Percentiles rank a stretch among this genome's conserved stretches.
These are phyloP conservation scores for Geotrichum reessii DNA, from an alignment of 1,139 yeast species.

Conservation along the genomic window DNA sequence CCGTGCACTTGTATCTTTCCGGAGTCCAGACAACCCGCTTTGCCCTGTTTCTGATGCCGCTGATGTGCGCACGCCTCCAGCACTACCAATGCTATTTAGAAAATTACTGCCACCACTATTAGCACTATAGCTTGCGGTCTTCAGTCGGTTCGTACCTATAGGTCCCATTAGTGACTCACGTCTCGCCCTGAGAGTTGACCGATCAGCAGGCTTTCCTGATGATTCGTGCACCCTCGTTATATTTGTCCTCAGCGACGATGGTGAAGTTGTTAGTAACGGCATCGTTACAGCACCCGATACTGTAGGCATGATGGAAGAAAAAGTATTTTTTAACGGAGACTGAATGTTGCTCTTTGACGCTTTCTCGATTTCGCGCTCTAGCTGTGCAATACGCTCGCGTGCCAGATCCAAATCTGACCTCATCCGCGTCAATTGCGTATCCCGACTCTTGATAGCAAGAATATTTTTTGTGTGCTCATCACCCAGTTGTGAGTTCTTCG, in stretches of 20 bases:
- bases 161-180: not conserved
- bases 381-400: constrained; percentile 7
- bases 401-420: constrained; percentile 56
- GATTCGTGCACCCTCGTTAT: not conserved
- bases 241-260: not conserved
- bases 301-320: not conserved
- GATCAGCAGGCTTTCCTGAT: not conserved
- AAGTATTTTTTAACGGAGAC: not conserved
- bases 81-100: not conserved
- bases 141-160: not conserved
- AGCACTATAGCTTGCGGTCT: not conserved
- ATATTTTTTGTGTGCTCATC: constrained; percentile 50
- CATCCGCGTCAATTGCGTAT: constrained; percentile 55
- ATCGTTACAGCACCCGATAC: not conserved
- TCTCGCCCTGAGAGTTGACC: not conserved
- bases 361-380: constrained; percentile 4
- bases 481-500: constrained; percentile 38
- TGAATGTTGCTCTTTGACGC: not conserved
- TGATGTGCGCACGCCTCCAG: not conserved
- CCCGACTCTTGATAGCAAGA: constrained; percentile 56
- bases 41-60: not conserved
- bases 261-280: not conserved
- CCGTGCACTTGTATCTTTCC: not conserved
- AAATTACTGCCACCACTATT: not conserved
- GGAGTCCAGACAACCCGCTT: not conserved